Evolutionary conservation across 176 grass and related monocot species (phyloP), one percentile per base, ranked within the genome.

Genomic region (Carex scoparia): DNA sequence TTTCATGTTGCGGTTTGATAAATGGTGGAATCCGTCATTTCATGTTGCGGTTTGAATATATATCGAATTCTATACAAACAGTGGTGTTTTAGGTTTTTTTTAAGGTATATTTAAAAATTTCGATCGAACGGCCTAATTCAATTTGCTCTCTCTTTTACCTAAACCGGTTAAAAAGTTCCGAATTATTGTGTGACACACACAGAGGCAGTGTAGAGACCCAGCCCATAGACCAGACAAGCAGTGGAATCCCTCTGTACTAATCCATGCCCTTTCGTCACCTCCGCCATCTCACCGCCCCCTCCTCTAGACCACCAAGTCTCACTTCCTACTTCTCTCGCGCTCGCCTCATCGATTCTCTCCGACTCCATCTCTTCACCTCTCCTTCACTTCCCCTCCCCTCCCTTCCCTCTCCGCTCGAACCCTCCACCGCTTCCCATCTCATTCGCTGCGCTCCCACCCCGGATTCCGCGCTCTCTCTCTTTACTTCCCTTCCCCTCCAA

Each of bases 261-360:
- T 5, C 74, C 74, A 78, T 57, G 74, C 28, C 27, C 4, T 40
- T 18, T 15, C 18, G 6, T 27, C 23, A 69, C 81, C 19, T 83
- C 62, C 80, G 19, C 62, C 80, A 49, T 62, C 2, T 18, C 57
- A 3, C 80, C 38, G 16, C 62, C 33, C 10, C 80, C 72, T 42
- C 69, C 28, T 8, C 15, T 18, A 13, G 0, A 13, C 5, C 40
- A 49, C 40, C 40, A 23, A 23, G 54, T 61, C 70, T 76, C 55
- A 61, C 31, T 63, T 14, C 28, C 46, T 76, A 74, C 15, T 72
- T 76, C 32, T 60, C 69, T 35, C 8, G n/a, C 1, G 83, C 66
- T 15, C 83, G 83, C 35, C 54, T 72, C 56, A 85, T 76, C 12
- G 83, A 85, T 75, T 85, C 66, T 42, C 13, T 78, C 55, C 75